Percentiles rank a stretch among this genome's conserved stretches.
Evolutionary conservation across 2,329 filamentous ascomycete species (phyloP).

Genomic region (Trichoderma semiorbis): DNA sequence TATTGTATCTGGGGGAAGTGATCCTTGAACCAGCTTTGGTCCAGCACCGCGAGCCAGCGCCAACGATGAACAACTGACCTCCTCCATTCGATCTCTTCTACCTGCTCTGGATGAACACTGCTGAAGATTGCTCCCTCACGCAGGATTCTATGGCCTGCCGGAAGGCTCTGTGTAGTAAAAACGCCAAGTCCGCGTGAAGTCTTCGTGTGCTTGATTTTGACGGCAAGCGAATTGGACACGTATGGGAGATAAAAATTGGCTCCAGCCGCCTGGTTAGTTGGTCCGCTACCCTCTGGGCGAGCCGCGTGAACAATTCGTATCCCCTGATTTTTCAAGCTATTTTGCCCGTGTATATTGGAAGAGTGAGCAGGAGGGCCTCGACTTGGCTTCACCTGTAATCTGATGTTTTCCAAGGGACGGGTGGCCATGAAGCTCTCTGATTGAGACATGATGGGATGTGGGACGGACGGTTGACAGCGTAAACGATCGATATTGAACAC

Average conservation of each 20-base stretch:
- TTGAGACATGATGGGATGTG: not conserved
- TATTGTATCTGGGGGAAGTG: constrained; percentile 20
- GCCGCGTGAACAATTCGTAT: not conserved
- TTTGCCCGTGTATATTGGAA: not conserved
- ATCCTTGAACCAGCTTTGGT: not conserved
- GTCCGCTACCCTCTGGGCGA: not conserved
- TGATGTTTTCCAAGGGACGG: not conserved
- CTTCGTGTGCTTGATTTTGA: constrained; percentile 16
- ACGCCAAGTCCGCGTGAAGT: constrained; percentile 22
- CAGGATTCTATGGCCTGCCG: constrained; percentile 20
- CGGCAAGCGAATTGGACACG: not conserved
- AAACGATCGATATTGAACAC: not conserved
- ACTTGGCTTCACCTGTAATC: not conserved
- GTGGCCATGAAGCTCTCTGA: not conserved
- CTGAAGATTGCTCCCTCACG: constrained; percentile 22
- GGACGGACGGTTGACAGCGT: not conserved
- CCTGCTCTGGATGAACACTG: constrained; percentile 16
- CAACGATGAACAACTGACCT: constrained; percentile 19
- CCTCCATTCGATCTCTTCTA: not conserved
- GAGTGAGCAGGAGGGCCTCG: not conserved
- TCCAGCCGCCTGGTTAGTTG: not conserved
- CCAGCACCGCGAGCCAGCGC: constrained; percentile 1
- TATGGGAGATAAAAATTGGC: not conserved
- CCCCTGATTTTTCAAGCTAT: not conserved
- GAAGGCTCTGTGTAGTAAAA: constrained; percentile 20